Conservation (phyloP, 2,329 filamentous ascomycete species). For the Dactylellina sp. region DNA sequence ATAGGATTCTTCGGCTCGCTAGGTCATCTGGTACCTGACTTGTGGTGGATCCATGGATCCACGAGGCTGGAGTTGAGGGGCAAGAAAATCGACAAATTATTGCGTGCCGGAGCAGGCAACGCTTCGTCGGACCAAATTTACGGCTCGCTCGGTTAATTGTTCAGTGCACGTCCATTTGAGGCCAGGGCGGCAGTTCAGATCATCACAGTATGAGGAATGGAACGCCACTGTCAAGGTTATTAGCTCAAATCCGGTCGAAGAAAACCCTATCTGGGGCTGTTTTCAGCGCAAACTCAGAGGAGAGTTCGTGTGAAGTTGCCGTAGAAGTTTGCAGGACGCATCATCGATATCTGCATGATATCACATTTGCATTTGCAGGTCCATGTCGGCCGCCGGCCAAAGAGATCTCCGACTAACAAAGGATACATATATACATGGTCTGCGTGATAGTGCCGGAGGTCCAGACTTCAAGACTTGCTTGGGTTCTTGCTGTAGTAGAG, state of each 20-base stretch:
- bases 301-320: no score
- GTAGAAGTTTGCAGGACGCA: background rate
- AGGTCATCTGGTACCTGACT: constrained; percentile 31
- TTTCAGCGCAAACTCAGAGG: no score
- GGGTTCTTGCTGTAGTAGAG: background rate
- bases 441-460: no score
- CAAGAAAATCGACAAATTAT: constrained; percentile 3
- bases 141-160: constrained; percentile 31
- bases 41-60: background rate
- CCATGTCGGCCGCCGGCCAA: background rate
- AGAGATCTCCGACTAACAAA: no score
- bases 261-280: no score
- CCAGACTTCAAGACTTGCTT: background rate
- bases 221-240: constrained; percentile 11
- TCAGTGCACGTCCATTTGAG: constrained; percentile 32
- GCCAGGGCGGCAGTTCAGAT: background rate
- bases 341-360: constrained; percentile 1
- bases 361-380: background rate
- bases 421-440: no score
- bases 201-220: background rate
- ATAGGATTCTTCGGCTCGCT: constrained; percentile 35
- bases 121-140: constrained; percentile 40
- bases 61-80: background rate
- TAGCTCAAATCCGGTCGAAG: background rate
- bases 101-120: constrained; percentile 39